Percentiles rank a stretch among this genome's conserved stretches.
Conservation (phyloP, 2,329 filamentous ascomycete species). For the Clarireedia homoeocarpa region DNA sequence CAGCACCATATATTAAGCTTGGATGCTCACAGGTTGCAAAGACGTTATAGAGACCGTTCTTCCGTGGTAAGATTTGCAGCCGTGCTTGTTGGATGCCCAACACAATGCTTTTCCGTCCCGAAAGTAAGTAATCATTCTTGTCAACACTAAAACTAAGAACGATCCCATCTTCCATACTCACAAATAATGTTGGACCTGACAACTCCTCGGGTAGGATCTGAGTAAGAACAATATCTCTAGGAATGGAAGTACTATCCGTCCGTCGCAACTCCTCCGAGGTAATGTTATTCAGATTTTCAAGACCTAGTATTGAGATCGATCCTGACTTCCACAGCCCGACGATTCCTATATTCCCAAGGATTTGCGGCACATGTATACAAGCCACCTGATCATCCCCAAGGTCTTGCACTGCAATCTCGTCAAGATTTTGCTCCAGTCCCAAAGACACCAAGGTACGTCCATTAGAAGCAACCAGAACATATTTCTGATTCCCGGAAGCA, state of each 20-base stretch:
- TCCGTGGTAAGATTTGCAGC: constrained; percentile 68
- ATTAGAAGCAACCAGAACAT: constrained; percentile 66
- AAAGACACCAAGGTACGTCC: constrained; percentile 68
- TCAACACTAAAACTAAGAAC: constrained; percentile 78
- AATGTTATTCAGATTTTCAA: constrained; percentile 58
- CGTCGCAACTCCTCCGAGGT: constrained; percentile 55
- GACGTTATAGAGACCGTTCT: constrained; percentile 63
- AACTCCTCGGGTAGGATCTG: constrained; percentile 59
- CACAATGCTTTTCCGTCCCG: constrained; percentile 70
- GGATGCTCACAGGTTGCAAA: constrained; percentile 94
- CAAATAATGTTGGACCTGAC: constrained; percentile 66
- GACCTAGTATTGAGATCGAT: constrained; percentile 63
- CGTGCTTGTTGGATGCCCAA: constrained; percentile 79
- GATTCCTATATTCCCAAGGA: constrained; percentile 59
- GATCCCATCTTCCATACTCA: constrained; percentile 87
- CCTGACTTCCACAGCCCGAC: constrained; percentile 86
- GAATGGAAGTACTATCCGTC: constrained; percentile 67
- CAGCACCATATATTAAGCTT: constrained; percentile 83
- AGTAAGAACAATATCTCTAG: constrained; percentile 72
- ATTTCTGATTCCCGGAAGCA: constrained; percentile 64
- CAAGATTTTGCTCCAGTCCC: constrained; percentile 46
- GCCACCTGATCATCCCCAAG: constrained; percentile 71
- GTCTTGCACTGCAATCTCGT: constrained; percentile 49
- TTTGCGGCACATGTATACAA: constrained; percentile 67
- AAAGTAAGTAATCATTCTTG: constrained; percentile 51